Base-by-base conservation (phyloP, 2,329 filamentous ascomycete species). In the Epichloe amarillans region DNA sequence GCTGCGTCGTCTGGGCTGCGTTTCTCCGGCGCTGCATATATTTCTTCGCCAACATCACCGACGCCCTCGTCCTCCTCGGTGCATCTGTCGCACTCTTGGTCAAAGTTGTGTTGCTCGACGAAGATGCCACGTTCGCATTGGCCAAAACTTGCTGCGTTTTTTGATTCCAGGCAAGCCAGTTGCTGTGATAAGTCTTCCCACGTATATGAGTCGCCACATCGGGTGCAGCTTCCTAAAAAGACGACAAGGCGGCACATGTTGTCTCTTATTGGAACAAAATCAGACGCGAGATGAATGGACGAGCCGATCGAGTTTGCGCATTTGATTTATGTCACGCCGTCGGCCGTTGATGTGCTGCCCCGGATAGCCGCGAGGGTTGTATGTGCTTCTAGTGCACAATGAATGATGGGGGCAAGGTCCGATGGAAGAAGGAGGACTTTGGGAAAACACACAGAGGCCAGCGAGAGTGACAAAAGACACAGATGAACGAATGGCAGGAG, bases 101-200 rank as follows among this genome's bases (percentile, higher is more conserved):
- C 71, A 52, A 73, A 74, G 3, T 54, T 54, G 59, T 74, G 72
- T 51, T 72, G 61, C 54, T 74, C 71, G 38, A 64, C 56, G 39
- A 64, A 57, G 33, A 72, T 62, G 35, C 72, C 72, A 23, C 60
- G 58, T 39, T 59, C 56, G 58, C 72, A 75, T 45, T 67, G 60
- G 40, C 72, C 72, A 50, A 75, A 74, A 11, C 56, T 56, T 46
- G 68, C 72, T 21, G 64, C 66, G 61, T 75, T 75, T 57, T 75
- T 75, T 38, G 72, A 71, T 54, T 73, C 66, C 47, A 75, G 68
- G 51, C 72, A 75, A 7, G 68, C 71, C 3, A 75, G 64, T 55
- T 71, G 62, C 57, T 74, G 72, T 12, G 66, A 62, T 19, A 75
- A 63, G 8, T 74, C 69, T 26, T 66, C 60, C 72, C 72, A 72